A percentile compares a stretch with the other conserved stretches of the same genome.
Conservation (phyloP, 371 early-diverging fungal genomes). For the Phascolomyces articulosus region DNA sequence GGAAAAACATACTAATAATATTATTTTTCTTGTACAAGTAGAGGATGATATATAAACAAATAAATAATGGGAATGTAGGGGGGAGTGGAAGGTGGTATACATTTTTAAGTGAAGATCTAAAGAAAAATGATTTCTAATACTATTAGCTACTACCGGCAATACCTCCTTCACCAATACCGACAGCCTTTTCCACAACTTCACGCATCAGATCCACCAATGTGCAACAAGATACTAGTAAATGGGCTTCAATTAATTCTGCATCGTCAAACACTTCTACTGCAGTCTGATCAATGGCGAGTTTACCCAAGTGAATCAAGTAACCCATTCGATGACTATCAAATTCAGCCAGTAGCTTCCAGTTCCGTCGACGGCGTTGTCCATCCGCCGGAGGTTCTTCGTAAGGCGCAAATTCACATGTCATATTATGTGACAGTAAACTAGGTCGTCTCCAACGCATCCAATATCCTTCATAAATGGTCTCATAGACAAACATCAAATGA, state of each 20-base stretch:
- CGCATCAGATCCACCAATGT: conserved; percentile 54
- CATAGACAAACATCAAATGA: conserved; percentile 43
- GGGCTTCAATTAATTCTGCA: conserved; percentile 34
- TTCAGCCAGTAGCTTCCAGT: conserved; percentile 41
- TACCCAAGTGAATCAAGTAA: conserved; percentile 43
- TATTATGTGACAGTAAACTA: conserved; percentile 46
- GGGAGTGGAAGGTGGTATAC: too few relatives aligned
- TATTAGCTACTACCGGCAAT: conserved; percentile 46
- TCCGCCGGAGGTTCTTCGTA: conserved; percentile 1
- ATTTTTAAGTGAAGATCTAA: too few relatives aligned
- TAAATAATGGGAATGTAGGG: too few relatives aligned
- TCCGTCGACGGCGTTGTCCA: conserved; percentile 7
- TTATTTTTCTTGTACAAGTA: too few relatives aligned
- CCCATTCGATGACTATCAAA: conserved; percentile 56
- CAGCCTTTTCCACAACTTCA: conserved; percentile 53
- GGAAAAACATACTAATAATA: too few relatives aligned
- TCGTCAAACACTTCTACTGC: conserved; percentile 28
- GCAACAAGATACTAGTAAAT: conserved; percentile 46
- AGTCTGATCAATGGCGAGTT: conserved; percentile 35
- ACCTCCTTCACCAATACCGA: conserved; percentile 47
- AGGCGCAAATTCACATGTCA: conserved; percentile 34
- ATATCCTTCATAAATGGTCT: conserved; percentile 35
- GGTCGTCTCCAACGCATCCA: conserved; percentile 44
- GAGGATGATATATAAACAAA: too few relatives aligned
- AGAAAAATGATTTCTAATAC: too few relatives aligned